Base-by-base conservation (phyloP, 1,139 yeast genomes). In the Diutina catenulata region DNA sequence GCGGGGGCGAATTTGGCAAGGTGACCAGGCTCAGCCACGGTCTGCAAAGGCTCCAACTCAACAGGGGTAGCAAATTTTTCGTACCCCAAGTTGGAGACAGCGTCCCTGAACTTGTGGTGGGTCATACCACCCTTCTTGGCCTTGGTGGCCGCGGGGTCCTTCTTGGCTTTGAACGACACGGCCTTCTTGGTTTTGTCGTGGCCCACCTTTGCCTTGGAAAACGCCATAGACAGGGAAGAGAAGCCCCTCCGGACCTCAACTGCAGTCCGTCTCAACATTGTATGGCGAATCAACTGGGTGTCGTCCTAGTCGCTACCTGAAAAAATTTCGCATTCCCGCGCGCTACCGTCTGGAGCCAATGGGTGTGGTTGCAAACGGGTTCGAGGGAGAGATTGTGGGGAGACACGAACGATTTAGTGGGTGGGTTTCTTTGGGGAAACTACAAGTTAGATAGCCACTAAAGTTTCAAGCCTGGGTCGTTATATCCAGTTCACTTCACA, bases 81-180 rank as follows among this genome's bases (percentile, higher is more conserved):
- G 44, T 57, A 62, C 13, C 57, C 57, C 43, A 64, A 51, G 5
- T 47, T 44, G 31, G 63, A 50, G 19, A 66, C 67, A 8, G 71
- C 70, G 42, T 64, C 69, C 36, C 51, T 52, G 47, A 64, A 67
- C 33, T 48, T 49, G 37, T 61, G 55, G 45, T 64, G 71, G 43
- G 71, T 64, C 64, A 64, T 64, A 39, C 70, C 69, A 11, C 64
- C 58, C 44, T 62, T 64, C 45, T 59, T 64, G 31, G 51, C 56
- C 47, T 56, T 62, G 16, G 24, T n/a, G 14, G 18, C 35, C n/a
- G 21, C 14, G 7, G 18, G 33, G 3, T 31, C 35, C 38, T 41
- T 43, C 25, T 41, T 42, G 35, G 41, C 37, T 13, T 31, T 31
- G 35, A 31, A 31, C 5, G 15, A n/a, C n/a, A 21, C 35, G 27